Percentiles rank a stretch among this genome's conserved stretches.
Evolutionary conservation across 257 asterid genomes (phyloP).

Genomic region (Misopates orontium): DNA sequence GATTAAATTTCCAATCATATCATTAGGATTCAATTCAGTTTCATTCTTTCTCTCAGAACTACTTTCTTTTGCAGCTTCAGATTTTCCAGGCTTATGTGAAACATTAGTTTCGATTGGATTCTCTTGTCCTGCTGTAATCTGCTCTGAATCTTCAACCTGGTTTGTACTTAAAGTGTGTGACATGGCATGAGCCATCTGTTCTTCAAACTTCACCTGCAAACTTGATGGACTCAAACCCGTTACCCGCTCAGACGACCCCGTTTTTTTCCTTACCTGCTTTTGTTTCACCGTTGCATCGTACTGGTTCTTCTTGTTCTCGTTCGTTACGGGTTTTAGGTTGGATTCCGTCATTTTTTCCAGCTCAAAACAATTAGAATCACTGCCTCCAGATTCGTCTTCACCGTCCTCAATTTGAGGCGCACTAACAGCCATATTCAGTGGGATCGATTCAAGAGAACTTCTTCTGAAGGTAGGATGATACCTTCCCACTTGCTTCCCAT

Average conservation of each 20-base stretch:
- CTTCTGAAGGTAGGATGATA: slow-evolving; percentile 40
- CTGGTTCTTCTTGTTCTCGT: slow-evolving; percentile 28
- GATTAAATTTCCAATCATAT: slow-evolving; percentile 64
- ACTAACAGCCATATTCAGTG: slow-evolving; percentile 65
- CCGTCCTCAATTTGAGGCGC: slow-evolving; percentile 69
- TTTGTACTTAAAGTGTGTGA: slow-evolving; percentile 33
- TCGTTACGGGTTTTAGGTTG: slow-evolving; percentile 37
- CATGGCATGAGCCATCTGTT: slow-evolving; percentile 49
- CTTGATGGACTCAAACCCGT: slow-evolving; percentile 36
- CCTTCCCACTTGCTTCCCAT: slow-evolving; percentile 28
- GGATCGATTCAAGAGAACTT: slow-evolving; percentile 72
- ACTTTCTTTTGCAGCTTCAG: slow-evolving; percentile 47
- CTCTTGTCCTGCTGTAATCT: slow-evolving; percentile 25
- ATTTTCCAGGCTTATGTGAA: slow-evolving; percentile 44
- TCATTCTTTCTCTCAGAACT: slow-evolving; percentile 45
- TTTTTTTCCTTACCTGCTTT: slow-evolving; percentile 44
- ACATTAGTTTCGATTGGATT: slow-evolving; percentile 43
- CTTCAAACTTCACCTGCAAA: slow-evolving; percentile 72
- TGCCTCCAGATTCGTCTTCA: slow-evolving; percentile 58
- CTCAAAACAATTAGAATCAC: slow-evolving; percentile 80
- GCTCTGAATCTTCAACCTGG: slow-evolving; percentile 33
- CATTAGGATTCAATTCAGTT: slow-evolving; percentile 47
- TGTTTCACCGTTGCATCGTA: slow-evolving; percentile 34
- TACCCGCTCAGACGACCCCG: slow-evolving; percentile 41
- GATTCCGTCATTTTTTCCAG: slow-evolving; percentile 48